phyloP scores from a whole-genome alignment of 2,329 filamentous ascomycete species.

The Pseudocercospora fuligena region DNA sequence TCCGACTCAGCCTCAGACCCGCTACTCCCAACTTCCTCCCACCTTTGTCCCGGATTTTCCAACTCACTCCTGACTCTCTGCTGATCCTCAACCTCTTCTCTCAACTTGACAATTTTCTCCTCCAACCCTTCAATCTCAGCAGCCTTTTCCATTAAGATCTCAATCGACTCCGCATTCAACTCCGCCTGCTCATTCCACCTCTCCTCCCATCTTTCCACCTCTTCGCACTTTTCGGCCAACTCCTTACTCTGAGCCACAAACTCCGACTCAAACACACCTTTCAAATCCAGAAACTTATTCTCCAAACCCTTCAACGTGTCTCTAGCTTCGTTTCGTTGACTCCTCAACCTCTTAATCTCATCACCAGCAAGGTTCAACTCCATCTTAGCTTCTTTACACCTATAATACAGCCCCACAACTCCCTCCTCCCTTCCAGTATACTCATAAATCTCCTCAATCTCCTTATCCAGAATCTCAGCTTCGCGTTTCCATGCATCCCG shows the following conservation, averaged over 20 bases:
- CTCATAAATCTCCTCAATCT: neutral
- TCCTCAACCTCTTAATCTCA: neutral
- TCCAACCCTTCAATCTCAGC: neutral
- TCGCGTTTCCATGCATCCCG: neutral
- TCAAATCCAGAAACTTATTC: neutral
- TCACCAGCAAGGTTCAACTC: neutral
- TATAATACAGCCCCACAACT: neutral
- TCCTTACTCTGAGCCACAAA: too few species aligned
- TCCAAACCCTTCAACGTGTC: neutral
- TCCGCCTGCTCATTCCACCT: neutral
- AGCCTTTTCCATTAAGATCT: neutral
- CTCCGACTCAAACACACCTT: neutral
- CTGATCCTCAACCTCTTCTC: neutral
- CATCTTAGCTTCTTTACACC: neutral
- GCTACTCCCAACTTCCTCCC: neutral
- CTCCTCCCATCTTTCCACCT: too few species aligned
- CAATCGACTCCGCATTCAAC: neutral
- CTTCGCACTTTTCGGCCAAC: too few species aligned
- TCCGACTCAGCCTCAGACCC: neutral
- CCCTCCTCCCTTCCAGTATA: neutral
- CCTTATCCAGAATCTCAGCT: neutral
- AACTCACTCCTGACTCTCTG: neutral
- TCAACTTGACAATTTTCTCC: neutral
- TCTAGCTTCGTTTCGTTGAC: neutral
- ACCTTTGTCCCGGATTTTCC: neutral